These are phyloP conservation scores for Cochlearia excelsa DNA, from an alignment of 345 rosid genomes.

Conservation along the genomic window DNA sequence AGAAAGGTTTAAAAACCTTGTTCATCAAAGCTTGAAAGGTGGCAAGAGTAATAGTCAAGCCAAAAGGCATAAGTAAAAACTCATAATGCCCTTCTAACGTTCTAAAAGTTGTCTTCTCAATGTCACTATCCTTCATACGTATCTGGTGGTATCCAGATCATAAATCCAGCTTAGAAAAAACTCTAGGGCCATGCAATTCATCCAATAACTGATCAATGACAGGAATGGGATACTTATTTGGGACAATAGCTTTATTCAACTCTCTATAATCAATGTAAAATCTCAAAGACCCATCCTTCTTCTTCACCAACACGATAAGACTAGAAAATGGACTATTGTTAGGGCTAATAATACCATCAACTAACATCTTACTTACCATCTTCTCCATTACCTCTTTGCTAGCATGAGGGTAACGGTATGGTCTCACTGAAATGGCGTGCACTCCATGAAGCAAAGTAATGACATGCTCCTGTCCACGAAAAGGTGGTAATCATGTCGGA, in stretches of 20 bases:
- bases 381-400: background rate
- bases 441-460: background rate
- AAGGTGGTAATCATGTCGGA: background rate
- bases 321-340: background rate
- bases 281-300: background rate
- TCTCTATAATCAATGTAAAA: background rate
- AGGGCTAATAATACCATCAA: background rate
- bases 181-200: background rate
- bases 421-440: background rate
- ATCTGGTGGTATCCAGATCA: background rate
- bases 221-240: background rate
- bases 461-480: background rate
- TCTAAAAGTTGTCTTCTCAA: background rate
- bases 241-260: background rate
- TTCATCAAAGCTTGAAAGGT: background rate
- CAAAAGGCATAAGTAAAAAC: background rate
- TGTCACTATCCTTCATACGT: background rate
- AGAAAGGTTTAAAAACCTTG: background rate
- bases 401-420: background rate
- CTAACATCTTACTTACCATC: background rate
- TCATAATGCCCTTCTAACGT: background rate
- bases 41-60: rapidly evolving
- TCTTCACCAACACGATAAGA: background rate
- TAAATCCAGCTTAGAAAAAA: background rate
- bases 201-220: background rate